Conservation (phyloP, 1,284 basidiomycete species). For the Cystobasidiaceae sp. region DNA sequence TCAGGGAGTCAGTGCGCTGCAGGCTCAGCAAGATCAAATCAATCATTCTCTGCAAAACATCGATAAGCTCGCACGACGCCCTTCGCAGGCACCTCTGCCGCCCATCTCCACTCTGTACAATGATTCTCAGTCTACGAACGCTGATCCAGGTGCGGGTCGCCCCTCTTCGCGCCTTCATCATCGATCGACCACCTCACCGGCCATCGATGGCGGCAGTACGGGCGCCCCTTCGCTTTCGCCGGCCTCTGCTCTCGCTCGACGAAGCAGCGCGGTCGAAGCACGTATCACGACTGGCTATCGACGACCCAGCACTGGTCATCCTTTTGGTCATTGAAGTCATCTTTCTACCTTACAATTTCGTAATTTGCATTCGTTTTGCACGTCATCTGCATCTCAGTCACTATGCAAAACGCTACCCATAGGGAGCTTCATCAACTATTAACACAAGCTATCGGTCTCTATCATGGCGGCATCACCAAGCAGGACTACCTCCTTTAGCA, state of each 20-base stretch:
- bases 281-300: background rate
- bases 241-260: conserved; percentile 12
- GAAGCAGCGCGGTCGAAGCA: conserved; percentile 23
- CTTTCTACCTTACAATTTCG: no score
- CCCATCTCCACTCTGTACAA: background rate
- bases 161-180: background rate
- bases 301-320: background rate
- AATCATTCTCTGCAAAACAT: background rate
- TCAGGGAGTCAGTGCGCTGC: conserved; percentile 4
- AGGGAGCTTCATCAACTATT: no score
- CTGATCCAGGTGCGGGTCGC: background rate
- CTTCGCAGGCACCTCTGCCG: background rate
- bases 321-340: background rate
- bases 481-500: no score
- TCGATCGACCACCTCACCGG: background rate
- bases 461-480: no score
- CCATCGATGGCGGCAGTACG: background rate
- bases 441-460: no score
- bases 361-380: no score
- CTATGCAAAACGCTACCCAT: no score
- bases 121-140: background rate
- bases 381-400: no score
- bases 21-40: conserved; percentile 4
- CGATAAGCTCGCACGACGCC: background rate
- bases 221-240: background rate